Conservation (phyloP, 1,139 yeast species). For the Debaryomycetaceae sp. region DNA sequence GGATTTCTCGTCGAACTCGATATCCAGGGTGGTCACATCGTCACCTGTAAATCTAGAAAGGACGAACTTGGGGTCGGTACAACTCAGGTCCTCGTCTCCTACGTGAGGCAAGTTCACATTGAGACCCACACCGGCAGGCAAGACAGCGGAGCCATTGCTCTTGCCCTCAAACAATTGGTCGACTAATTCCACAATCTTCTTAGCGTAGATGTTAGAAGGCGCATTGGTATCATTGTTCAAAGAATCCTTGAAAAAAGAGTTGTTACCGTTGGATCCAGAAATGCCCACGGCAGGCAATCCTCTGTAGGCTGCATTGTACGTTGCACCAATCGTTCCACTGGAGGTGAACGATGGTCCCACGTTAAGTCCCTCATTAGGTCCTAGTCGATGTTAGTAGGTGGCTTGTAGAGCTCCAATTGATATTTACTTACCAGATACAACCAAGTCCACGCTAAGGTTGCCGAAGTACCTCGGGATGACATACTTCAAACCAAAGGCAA, state of each 20-base stretch:
- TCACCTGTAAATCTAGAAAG: constrained; percentile 37
- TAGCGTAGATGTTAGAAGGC: constrained; percentile 40
- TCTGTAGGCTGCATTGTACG: constrained; percentile 41
- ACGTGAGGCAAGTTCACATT: constrained; percentile 48
- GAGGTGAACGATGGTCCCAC: constrained; percentile 36
- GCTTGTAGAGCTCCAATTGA: too few species aligned
- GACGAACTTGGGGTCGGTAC: constrained; percentile 36
- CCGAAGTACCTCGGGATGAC: constrained; percentile 38
- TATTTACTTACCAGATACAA: constrained; percentile 21
- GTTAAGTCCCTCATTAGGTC: constrained; percentile 48
- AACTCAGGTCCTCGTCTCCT: constrained; percentile 28
- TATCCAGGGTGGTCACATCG: constrained; percentile 24
- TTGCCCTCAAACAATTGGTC: constrained; percentile 26
- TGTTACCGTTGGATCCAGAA: constrained; percentile 25
- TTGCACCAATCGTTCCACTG: constrained; percentile 47
- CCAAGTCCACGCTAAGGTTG: constrained; percentile 35
- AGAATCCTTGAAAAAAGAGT: constrained; percentile 41
- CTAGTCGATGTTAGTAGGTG: constrained; percentile 9
- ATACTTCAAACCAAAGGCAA: constrained; percentile 41
- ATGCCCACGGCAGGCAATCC: constrained; percentile 43
- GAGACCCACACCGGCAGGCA: constrained; percentile 45
- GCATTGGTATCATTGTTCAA: constrained; percentile 24
- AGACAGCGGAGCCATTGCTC: constrained; percentile 19
- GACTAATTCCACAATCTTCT: constrained; percentile 35
- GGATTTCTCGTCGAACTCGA: constrained; percentile 29